Conservation (phyloP, 768 basidiomycete species). For the Boletales sp. region DNA sequence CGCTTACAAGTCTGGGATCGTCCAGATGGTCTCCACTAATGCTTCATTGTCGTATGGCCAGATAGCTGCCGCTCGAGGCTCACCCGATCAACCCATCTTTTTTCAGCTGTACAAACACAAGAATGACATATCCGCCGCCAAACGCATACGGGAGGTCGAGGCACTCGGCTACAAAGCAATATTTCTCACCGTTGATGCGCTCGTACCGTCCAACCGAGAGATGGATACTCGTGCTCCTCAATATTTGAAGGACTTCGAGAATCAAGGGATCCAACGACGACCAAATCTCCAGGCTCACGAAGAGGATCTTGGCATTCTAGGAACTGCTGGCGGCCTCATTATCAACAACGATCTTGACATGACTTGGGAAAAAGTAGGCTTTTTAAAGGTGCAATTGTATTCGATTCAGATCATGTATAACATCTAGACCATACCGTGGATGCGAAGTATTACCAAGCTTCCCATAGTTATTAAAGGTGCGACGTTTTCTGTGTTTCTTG, state of each 20-base stretch:
- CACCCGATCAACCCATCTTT: constrained; percentile 60
- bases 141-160: constrained; percentile 69
- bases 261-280: constrained; percentile 26
- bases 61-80: constrained; percentile 54
- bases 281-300: constrained; percentile 26
- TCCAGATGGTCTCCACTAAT: constrained; percentile 85
- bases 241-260: constrained; percentile 54
- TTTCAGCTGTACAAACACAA: constrained; percentile 87
- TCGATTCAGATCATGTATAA: background rate
- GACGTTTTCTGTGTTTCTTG: background rate
- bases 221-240: constrained; percentile 63
- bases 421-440: constrained; percentile 70
- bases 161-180: constrained; percentile 80
- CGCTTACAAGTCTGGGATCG: constrained; percentile 59
- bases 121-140: constrained; percentile 61
- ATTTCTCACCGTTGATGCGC: constrained; percentile 88
- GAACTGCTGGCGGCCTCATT: constrained; percentile 66
- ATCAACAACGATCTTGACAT: constrained; percentile 68
- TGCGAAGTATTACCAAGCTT: constrained; percentile 62
- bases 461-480: constrained; percentile 75
- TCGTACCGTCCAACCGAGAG: constrained; percentile 81
- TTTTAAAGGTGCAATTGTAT: background rate
- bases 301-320: constrained; percentile 41
- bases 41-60: constrained; percentile 64
- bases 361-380: constrained; percentile 66